phyloP scores from a whole-genome alignment of 108 stramenopile genomes.

The Pseudonitzschia pungens region DNA sequence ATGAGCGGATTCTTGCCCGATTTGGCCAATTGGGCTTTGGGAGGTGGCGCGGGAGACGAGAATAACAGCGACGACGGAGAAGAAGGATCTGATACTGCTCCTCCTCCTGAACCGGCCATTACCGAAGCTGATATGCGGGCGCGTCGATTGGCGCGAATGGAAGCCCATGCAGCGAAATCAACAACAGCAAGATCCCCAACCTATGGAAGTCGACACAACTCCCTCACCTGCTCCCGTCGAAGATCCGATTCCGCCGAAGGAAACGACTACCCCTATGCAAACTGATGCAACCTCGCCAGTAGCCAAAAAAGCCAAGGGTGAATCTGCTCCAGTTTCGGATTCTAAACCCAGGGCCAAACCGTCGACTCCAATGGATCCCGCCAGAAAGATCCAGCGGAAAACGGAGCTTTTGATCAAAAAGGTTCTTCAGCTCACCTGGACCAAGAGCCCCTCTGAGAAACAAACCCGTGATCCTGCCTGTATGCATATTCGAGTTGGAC shows the following conservation, averaged over 20 bases:
- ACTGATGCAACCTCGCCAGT: conserved; percentile 1
- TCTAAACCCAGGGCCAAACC: conserved; percentile 1
- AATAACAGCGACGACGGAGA: conserved; percentile 18
- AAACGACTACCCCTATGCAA: conserved; percentile 16
- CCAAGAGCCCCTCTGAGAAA: not conserved
- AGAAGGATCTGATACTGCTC: not conserved
- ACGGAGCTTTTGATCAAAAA: conserved; percentile 63
- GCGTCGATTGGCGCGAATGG: conserved; percentile 74
- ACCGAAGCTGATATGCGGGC: conserved; percentile 80
- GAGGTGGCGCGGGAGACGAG: conserved; percentile 53
- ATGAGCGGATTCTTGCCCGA: conserved; percentile 76
- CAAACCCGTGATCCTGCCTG: conserved; percentile 24
- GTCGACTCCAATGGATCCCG: conserved; percentile 36
- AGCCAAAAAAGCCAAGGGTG: conserved; percentile 19
- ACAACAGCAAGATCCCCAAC: conserved; percentile 15
- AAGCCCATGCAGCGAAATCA: conserved; percentile 29
- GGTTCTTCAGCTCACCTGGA: conserved; percentile 39
- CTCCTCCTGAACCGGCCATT: conserved; percentile 30
- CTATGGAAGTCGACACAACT: conserved; percentile 41
- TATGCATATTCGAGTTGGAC: conserved; percentile 29
- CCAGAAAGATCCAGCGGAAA: conserved; percentile 57
- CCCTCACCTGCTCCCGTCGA: not conserved
- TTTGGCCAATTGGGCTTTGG: conserved; percentile 76
- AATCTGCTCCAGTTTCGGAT: not conserved
- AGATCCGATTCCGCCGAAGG: conserved; percentile 9